Percentiles rank a stretch among this genome's conserved stretches.
These are phyloP conservation scores for Rhodomyrtus psidioides DNA, from an alignment of 441 rosid genomes.

Conservation along the genomic window DNA sequence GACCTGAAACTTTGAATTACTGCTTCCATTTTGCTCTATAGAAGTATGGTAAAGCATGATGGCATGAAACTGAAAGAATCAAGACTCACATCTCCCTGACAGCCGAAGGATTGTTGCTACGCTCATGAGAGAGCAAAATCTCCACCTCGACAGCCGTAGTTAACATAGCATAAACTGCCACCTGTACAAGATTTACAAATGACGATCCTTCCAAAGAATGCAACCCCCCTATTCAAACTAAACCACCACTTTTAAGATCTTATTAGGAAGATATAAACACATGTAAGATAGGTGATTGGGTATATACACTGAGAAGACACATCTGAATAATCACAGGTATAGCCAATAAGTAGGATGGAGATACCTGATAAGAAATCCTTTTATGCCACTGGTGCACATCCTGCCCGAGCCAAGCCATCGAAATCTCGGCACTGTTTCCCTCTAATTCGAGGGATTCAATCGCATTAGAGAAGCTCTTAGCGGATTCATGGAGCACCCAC, in stretches of 20 bases:
- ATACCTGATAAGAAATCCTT: constrained; percentile 42
- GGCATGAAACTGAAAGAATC: background rate
- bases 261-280: background rate
- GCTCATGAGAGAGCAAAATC: constrained; percentile 54
- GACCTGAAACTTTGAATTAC: background rate
- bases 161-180: constrained; percentile 51
- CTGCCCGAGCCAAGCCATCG: constrained; percentile 69
- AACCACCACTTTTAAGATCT: background rate
- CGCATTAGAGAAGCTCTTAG: constrained; percentile 43
- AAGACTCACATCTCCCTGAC: constrained; percentile 45
- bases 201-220: constrained; percentile 18
- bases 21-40: background rate
- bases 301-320: background rate
- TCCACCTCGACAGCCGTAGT: constrained; percentile 54
- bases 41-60: background rate
- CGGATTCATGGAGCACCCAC: constrained; percentile 56
- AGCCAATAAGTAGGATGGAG: background rate
- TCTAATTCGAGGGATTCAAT: constrained; percentile 38
- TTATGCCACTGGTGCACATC: constrained; percentile 64
- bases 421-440: constrained; percentile 39
- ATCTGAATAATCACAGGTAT: background rate
- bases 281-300: background rate
- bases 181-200: constrained; percentile 33
- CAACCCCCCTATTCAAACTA: constrained; percentile 10
- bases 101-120: constrained; percentile 35